These are phyloP conservation scores for Claviceps capensis DNA, from an alignment of 2,329 filamentous ascomycete species.

Conservation along the genomic window DNA sequence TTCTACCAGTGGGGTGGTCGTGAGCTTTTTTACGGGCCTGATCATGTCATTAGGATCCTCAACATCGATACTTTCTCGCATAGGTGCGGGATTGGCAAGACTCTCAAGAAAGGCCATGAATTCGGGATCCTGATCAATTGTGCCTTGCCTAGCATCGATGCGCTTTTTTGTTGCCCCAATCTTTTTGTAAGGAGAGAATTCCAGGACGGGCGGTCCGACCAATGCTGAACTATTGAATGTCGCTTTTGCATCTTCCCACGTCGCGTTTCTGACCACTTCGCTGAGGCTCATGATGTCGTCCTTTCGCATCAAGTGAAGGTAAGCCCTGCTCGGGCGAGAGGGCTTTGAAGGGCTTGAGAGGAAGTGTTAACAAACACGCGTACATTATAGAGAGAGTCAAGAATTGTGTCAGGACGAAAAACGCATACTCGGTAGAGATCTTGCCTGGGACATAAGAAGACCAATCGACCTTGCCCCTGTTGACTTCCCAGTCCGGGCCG, in stretches of 20 bases:
- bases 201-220: constrained; percentile 64
- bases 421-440: constrained; percentile 64
- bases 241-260: constrained; percentile 72
- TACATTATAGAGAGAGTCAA: background rate
- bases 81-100: constrained; percentile 54
- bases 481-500: constrained; percentile 68
- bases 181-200: constrained; percentile 74
- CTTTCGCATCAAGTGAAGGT: constrained; percentile 66
- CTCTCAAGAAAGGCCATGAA: constrained; percentile 88
- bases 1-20: constrained; percentile 79
- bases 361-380: constrained; percentile 7
- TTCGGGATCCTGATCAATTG: constrained; percentile 91
- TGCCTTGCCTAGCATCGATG: constrained; percentile 75
- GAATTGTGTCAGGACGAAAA: background rate
- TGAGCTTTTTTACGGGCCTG: constrained; percentile 47
- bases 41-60: constrained; percentile 27
- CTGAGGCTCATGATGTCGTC: constrained; percentile 54
- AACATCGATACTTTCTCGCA: constrained; percentile 29
- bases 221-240: constrained; percentile 59
- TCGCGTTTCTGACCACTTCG: constrained; percentile 51
- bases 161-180: constrained; percentile 62
- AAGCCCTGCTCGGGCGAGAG: constrained; percentile 66
- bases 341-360: constrained; percentile 61
- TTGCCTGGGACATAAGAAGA: constrained; percentile 53
- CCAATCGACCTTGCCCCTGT: constrained; percentile 79